Conservation (phyloP, 2,329 filamentous ascomycete genomes). For the Arthrobotrys pseudoclavata region DNA sequence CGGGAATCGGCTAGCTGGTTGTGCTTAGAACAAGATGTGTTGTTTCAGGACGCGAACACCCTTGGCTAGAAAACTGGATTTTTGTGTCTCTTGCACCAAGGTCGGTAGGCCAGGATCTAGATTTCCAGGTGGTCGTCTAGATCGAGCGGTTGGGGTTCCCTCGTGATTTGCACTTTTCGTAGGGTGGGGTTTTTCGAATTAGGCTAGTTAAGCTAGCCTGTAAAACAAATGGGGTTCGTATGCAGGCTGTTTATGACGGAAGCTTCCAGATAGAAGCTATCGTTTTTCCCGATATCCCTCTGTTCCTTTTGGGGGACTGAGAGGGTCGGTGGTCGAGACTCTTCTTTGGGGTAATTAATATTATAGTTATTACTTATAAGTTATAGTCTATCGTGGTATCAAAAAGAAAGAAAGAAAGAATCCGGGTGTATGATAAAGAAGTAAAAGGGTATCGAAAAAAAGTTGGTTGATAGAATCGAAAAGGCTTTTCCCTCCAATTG, state of each 20-base stretch:
- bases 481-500: background rate
- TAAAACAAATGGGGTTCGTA: background rate
- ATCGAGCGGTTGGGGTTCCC: background rate
- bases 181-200: background rate
- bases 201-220: background rate
- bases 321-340: background rate
- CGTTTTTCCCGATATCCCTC: background rate
- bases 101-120: constrained; percentile 2
- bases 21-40: constrained; percentile 2
- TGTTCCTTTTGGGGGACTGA: background rate
- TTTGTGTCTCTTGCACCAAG: background rate
- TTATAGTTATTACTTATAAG: constrained; percentile 8
- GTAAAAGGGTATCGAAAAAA: background rate
- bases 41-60: constrained; percentile 12
- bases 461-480: background rate
- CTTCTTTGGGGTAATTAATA: background rate
- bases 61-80: background rate
- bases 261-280: constrained; percentile 4
- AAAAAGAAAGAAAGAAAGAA: background rate
- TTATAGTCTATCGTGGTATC: background rate
- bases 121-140: constrained; percentile 3
- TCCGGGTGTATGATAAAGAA: background rate
- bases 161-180: background rate
- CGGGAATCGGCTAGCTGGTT: background rate
- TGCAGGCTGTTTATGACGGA: background rate